Conservation (phyloP, 2,329 filamentous ascomycete genomes). For the Clonostachys sp. region DNA sequence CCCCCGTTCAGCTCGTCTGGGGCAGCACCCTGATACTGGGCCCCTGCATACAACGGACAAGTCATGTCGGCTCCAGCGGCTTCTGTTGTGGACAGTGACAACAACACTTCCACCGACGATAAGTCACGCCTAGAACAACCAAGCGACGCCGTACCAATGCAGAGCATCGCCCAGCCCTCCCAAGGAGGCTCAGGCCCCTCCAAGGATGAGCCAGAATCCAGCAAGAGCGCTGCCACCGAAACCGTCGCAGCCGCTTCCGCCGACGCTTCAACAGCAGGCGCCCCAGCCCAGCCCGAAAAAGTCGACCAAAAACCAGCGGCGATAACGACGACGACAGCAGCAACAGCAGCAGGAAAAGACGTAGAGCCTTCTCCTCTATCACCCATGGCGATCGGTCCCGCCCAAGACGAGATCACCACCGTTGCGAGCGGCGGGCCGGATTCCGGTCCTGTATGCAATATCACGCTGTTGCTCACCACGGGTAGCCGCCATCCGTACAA, state of each 20-base stretch:
- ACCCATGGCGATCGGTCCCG: conserved; percentile 35
- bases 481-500: conserved; percentile 86
- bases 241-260: conserved; percentile 9
- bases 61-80: conserved; percentile 17
- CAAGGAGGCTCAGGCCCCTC: conserved; percentile 3
- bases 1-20: no score
- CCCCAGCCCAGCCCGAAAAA: conserved; percentile 4
- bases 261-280: conserved; percentile 1
- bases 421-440: conserved; percentile 20
- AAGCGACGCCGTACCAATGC: conserved; percentile 30
- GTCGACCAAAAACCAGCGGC: conserved; percentile 6
- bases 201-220: conserved; percentile 2
- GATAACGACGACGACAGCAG: conserved; percentile 3
- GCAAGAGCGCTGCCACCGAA: conserved; percentile 4
- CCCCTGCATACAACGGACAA: not conserved
- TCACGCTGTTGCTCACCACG: conserved; percentile 77
- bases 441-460: conserved; percentile 51
- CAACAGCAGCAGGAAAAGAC: conserved; percentile 26
- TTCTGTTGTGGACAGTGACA: conserved; percentile 13
- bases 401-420: conserved; percentile 33
- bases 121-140: conserved; percentile 22
- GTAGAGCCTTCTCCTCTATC: conserved; percentile 18
- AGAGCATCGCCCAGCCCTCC: conserved; percentile 18
- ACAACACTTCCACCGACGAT: conserved; percentile 10
- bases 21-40: no score